Conservation (phyloP, 2,329 filamentous ascomycete species). For the Calonectria leucothoes region DNA sequence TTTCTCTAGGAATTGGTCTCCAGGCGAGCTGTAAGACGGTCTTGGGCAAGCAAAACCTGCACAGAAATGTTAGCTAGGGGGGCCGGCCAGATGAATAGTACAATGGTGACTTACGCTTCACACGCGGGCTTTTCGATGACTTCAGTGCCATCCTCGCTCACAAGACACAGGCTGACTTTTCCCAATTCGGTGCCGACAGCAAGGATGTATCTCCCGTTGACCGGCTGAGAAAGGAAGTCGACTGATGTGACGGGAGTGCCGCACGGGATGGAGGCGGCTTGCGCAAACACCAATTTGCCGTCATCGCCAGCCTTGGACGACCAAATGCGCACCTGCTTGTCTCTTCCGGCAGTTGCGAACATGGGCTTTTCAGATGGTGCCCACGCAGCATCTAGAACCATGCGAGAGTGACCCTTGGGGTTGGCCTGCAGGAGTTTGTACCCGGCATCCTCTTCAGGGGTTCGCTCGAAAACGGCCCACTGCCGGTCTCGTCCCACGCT, state of each 20-base stretch:
- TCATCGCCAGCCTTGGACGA: constrained; percentile 46
- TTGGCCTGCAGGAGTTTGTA: constrained; percentile 75
- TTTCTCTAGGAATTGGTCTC: constrained; percentile 62
- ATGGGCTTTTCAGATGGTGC: constrained; percentile 65
- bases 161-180: constrained; percentile 54
- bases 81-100: no score
- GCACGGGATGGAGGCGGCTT: constrained; percentile 64
- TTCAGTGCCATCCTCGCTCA: constrained; percentile 55
- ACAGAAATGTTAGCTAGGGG: not conserved
- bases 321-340: constrained; percentile 87
- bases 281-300: constrained; percentile 57
- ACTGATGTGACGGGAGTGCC: constrained; percentile 76
- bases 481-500: constrained; percentile 93
- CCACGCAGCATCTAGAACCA: constrained; percentile 94
- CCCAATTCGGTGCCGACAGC: constrained; percentile 70
- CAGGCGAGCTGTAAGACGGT: constrained; percentile 76
- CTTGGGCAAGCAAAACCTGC: constrained; percentile 64
- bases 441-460: constrained; percentile 45
- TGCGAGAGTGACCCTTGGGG: constrained; percentile 87
- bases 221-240: constrained; percentile 65
- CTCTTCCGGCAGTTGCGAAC: constrained; percentile 91
- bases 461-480: constrained; percentile 83
- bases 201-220: constrained; percentile 53
- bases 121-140: constrained; percentile 48
- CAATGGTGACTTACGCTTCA: constrained; percentile 51